Evolutionary conservation across 495 filamentous ascomycete genomes (phyloP).

Genomic region (Astrothelium subdiscretum): DNA sequence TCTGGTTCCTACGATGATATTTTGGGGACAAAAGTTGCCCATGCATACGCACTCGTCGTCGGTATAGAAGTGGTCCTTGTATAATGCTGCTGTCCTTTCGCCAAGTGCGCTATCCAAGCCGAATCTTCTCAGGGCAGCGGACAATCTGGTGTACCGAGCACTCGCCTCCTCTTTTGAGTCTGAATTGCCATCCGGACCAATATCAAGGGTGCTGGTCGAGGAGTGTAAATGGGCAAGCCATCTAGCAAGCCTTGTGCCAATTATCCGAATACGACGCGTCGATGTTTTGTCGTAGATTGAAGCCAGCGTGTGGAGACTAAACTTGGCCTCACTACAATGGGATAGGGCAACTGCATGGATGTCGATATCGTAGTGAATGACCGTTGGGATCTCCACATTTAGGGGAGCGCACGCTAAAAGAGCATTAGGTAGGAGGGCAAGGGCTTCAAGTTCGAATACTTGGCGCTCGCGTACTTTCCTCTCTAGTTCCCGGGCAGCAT

Average conservation of each 20-base stretch:
- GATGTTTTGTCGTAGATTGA: background rate
- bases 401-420: background rate
- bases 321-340: background rate
- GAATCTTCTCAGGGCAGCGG: constrained; percentile 14
- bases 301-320: background rate
- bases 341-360: background rate
- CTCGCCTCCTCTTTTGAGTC: constrained; percentile 22
- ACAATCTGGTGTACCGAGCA: constrained; percentile 18
- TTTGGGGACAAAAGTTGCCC: constrained; percentile 29
- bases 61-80: constrained; percentile 17
- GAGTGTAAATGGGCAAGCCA: constrained; percentile 2
- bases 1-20: background rate
- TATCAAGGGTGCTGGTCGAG: background rate
- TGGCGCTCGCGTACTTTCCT: background rate
- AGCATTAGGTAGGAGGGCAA: background rate
- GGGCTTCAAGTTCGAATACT: background rate
- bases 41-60: constrained; percentile 28
- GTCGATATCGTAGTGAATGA: background rate
- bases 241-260: background rate
- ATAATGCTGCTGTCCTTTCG: constrained; percentile 17
- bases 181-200: constrained; percentile 19
- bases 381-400: background rate
- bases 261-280: background rate
- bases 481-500: background rate
- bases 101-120: constrained; percentile 20